Evolutionary conservation across 176 grass and related monocot species (phyloP), one percentile per base, ranked within the genome.

Genomic region (Otatea glauca): DNA sequence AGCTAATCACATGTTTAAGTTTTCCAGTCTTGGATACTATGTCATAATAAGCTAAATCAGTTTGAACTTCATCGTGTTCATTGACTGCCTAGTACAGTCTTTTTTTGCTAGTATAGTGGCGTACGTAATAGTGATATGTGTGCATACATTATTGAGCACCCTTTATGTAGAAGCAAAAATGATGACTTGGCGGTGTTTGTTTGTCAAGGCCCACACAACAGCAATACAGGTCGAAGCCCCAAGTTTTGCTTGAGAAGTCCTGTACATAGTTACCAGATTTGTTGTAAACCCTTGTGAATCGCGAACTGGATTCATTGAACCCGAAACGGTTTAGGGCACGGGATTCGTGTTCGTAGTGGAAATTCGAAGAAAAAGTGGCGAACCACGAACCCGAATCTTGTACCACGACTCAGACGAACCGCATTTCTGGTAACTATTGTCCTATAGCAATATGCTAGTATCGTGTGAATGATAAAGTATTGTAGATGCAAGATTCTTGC

Each of bases 391-490:
- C 34, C 34, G 34, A 34, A 34, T 34, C 34, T 2, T 34, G 2
- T 34, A 34, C 34, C 34, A 34, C 34, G 34, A 34, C 34, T 34
- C 34, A 2, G 2, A 34, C 34, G 34, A 34, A 34, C 34, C 34
- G 34, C 34, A 2, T 34, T 34, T 34, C 34, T 34, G 34, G 34
- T 34, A 34, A 34, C 34, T 34, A 34, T 34, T n/a, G n/a, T n/a
- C 23, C 2, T 37, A 8, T 68, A 75, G 18, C 15, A 59, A 71
- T 75, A 58, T 81, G 25, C 59, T 47, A 73, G 42, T 74, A 65
- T 23, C 60, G 12, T 13, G 24, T 48, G 50, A 38, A 37, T 14
- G 15, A 49, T 70, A 21, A 45, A 81, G 14, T 76, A 38, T 68
- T 0, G 3, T 18, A 13, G 39, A 21, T 75, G 42, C 20, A 49